These are phyloP conservation scores for Coniochaeta sp. DNA, from an alignment of 2,329 filamentous ascomycete species.

Conservation along the genomic window DNA sequence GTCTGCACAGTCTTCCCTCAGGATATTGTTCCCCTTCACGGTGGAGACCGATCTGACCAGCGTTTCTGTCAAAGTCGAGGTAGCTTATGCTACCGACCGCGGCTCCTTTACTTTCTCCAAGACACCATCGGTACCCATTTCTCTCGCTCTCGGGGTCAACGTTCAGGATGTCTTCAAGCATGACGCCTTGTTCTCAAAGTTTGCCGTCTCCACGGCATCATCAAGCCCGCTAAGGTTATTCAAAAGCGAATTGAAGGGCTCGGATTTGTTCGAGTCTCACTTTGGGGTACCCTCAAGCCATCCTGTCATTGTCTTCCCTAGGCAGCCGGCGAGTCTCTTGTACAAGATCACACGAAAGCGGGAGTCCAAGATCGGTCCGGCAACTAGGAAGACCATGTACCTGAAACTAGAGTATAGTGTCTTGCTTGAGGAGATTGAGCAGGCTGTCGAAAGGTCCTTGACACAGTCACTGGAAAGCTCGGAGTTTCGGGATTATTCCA, in stretches of 20 bases:
- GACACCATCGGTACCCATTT: constrained; percentile 58
- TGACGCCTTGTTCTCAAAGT: constrained; percentile 73
- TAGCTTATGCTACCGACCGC: constrained; percentile 61
- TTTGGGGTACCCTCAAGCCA: constrained; percentile 47
- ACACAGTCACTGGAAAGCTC: constrained; percentile 28
- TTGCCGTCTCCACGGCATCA: constrained; percentile 80
- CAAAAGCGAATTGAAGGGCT: constrained; percentile 62
- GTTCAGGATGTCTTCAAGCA: constrained; percentile 95
- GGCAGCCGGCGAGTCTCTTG: constrained; percentile 72
- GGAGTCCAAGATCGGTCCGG: constrained; percentile 20
- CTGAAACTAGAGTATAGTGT: constrained; percentile 71
- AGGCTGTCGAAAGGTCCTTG: constrained; percentile 37
- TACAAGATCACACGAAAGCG: constrained; percentile 66
- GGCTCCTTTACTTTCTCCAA: constrained; percentile 60
- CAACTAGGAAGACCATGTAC: constrained; percentile 44
- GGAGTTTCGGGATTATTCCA: constrained; percentile 36
- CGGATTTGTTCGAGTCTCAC: constrained; percentile 59
- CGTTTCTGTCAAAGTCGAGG: constrained; percentile 68
- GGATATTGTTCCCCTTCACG: constrained; percentile 71
- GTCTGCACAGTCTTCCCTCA: constrained; percentile 35
- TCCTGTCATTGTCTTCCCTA: constrained; percentile 63
- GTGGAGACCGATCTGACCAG: constrained; percentile 68
- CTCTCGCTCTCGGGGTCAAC: constrained; percentile 84
- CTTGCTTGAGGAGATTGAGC: constrained; percentile 64
- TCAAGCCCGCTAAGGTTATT: constrained; percentile 67